Conservation (phyloP, 345 rosid species). For the Salix purpurea region DNA sequence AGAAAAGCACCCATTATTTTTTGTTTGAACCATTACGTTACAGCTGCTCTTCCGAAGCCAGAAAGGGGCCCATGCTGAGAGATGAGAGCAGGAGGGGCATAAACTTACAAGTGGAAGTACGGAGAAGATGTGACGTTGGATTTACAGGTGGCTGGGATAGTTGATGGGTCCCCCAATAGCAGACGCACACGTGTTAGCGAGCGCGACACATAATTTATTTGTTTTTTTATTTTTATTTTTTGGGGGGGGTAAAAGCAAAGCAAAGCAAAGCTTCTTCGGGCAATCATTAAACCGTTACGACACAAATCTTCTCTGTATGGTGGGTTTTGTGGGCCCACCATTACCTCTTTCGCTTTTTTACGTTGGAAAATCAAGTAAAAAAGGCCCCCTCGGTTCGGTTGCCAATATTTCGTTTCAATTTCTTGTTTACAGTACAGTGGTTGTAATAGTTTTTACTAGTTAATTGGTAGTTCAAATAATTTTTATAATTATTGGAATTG, state of each 20-base stretch:
- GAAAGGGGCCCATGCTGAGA: neutral
- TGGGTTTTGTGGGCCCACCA: slow-evolving; percentile 14
- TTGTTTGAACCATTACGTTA: too few species aligned
- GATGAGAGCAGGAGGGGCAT: neutral
- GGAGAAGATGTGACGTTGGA: slow-evolving; percentile 32
- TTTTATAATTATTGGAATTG: too few species aligned
- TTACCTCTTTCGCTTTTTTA: neutral
- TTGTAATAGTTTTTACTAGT: too few species aligned
- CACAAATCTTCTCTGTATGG: slow-evolving; percentile 11
- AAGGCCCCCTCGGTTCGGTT: neutral
- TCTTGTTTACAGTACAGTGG: too few species aligned
- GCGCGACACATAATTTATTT: neutral
- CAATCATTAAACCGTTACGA: slow-evolving; percentile 32
- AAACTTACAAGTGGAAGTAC: slow-evolving; percentile 21
- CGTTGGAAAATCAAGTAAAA: slow-evolving; percentile 5
- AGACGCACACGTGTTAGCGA: slow-evolving; percentile 23
- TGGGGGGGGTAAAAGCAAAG: neutral
- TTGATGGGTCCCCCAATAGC: slow-evolving; percentile 12
- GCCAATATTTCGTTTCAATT: neutral
- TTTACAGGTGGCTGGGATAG: slow-evolving; percentile 42
- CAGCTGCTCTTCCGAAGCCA: neutral
- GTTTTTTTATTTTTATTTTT: too few species aligned
- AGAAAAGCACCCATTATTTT: too few species aligned
- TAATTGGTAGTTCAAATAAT: too few species aligned
- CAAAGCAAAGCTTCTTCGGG: slow-evolving; percentile 2